These are phyloP conservation scores for Dryas drummondii DNA, from an alignment of 306 rosid species.

Conservation along the genomic window DNA sequence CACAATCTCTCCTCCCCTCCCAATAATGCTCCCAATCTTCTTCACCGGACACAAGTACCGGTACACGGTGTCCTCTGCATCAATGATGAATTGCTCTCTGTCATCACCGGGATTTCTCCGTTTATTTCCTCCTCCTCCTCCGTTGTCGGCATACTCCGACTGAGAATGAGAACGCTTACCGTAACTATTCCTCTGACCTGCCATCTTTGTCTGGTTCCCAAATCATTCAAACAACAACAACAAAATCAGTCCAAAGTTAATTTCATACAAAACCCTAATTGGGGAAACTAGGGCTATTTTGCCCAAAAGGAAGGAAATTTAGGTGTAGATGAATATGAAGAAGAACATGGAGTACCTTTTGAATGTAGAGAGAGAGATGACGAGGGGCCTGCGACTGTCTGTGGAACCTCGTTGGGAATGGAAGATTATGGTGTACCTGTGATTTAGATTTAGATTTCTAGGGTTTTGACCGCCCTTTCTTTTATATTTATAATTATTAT, in stretches of 20 bases:
- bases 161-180: constrained; percentile 78
- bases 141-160: constrained; percentile 63
- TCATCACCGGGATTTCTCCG: constrained; percentile 82
- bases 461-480: constrained; percentile 13
- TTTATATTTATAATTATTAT: neutral
- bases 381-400: neutral
- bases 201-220: constrained; percentile 45
- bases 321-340: neutral
- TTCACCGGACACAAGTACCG: constrained; percentile 75
- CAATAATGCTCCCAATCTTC: constrained; percentile 95
- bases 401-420: neutral
- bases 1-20: constrained; percentile 98
- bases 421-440: neutral
- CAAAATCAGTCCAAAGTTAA: neutral
- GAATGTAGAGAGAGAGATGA: neutral
- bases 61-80: constrained; percentile 77
- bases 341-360: neutral
- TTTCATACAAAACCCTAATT: neutral
- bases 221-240: constrained; percentile 7
- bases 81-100: constrained; percentile 81
- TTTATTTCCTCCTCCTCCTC: constrained; percentile 49
- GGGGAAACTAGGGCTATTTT: neutral
- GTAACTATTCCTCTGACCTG: constrained; percentile 69
- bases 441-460: constrained; percentile 16
- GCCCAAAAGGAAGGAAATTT: neutral